Conservation (phyloP, 345 rosid genomes). For the Gynandropsis gynandra region DNA sequence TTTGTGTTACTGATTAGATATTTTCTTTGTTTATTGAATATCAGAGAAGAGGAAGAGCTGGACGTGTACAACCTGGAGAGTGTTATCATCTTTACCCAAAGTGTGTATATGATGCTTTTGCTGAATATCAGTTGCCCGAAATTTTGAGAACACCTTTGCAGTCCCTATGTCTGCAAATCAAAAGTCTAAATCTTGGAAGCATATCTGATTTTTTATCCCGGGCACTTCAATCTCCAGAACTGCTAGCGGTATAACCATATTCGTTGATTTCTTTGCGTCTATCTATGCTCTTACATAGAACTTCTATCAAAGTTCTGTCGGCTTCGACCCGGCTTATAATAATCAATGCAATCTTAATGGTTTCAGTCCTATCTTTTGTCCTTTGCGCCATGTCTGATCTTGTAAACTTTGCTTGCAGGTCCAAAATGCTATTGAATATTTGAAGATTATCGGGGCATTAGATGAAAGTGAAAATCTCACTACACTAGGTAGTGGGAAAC, state of each 20-base stretch:
- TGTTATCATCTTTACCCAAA: conserved; percentile 86
- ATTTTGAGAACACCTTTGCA: conserved; percentile 91
- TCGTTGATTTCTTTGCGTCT: conserved; percentile 13
- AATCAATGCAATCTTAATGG: conserved; percentile 7
- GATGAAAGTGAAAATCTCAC: conserved; percentile 77
- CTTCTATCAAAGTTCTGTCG: conserved; percentile 10
- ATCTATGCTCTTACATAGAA: conserved; percentile 3
- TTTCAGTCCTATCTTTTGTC: conserved; percentile 8
- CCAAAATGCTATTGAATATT: conserved; percentile 83
- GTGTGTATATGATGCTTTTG: conserved; percentile 74
- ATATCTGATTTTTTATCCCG: conserved; percentile 72
- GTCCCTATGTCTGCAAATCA: conserved; percentile 88
- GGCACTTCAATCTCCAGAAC: conserved; percentile 89
- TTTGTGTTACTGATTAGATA: background rate
- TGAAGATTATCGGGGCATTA: conserved; percentile 79
- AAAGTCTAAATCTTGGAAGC: conserved; percentile 76
- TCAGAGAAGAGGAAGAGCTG: conserved; percentile 94
- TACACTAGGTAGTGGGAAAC: conserved; percentile 43
- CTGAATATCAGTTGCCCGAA: conserved; percentile 90
- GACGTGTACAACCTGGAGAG: conserved; percentile 90
- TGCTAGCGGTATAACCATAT: conserved; percentile 50
- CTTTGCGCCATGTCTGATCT: conserved; percentile 10
- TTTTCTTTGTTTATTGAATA: conserved; percentile 20
- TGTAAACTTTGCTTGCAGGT: conserved; percentile 40
- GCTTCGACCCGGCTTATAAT: background rate